Base-by-base conservation (phyloP, 1,284 basidiomycete genomes). In the Coniferiporia sulphurascens region DNA sequence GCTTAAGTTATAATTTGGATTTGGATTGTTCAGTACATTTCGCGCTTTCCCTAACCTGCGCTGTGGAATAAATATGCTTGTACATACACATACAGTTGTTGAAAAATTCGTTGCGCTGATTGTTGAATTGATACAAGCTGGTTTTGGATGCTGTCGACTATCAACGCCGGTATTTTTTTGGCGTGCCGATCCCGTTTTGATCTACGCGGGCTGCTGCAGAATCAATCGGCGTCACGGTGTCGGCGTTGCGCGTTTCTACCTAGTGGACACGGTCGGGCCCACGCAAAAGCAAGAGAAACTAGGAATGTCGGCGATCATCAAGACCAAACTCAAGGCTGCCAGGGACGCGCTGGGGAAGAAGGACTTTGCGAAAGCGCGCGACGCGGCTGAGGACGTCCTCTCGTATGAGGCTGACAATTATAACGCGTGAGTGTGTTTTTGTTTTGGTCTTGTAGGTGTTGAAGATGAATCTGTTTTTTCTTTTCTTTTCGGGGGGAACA, bases 381-480 rank as follows among this genome's bases (percentile, higher is more conserved):
- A 84, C 63, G 80, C 86, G 32, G 83, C 86, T 10, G 72, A 78
- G 21, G 79, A 85, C 61, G 84, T 84, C 13, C 73, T 91, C 41
- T 85, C 88, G 48, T 86, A 84, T 65, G 91, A 93, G 61, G 79
- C 87, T 3, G 82, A 84, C 49, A 91, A 89, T 68, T 91, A 93
- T 65, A 86, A 87, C 65, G 89, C 87, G 91, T 95, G 70, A 69
- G 88, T 78, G 50, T 60, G 21, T 17, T 43, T 17, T n/a, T n/a
- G n/a, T n/a, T 35, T 13, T 19, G 44, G 22, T 38, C 46, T 15
- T 52, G n/a, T 10, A 38, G 38, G 17, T 27, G 2, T 27, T 27
- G 27, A 27, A 27, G n/a, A 19, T 51, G 56, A 35, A 19, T 22
- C 46, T 22, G 13, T 32, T 34, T 52, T 48, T 34, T 41, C 35